Conservation (phyloP, 2,329 filamentous ascomycete genomes). For the Ophiostoma sp. region DNA sequence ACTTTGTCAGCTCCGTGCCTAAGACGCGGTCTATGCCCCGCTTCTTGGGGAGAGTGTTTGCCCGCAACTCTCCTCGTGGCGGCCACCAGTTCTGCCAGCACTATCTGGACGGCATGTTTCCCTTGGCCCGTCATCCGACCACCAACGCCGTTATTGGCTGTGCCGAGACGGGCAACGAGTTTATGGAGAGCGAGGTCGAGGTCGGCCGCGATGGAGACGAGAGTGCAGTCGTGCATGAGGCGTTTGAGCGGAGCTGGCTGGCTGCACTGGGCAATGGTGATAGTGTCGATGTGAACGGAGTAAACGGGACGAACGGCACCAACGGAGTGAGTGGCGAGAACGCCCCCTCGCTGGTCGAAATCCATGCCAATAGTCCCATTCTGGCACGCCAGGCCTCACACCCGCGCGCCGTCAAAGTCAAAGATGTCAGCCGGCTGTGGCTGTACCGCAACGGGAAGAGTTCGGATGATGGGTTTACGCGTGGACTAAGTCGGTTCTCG, state of each 20-base stretch:
- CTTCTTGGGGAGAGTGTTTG: constrained; percentile 64
- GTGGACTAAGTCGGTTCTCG: background rate
- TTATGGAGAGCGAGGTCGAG: constrained; percentile 61
- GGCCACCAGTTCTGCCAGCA: constrained; percentile 63
- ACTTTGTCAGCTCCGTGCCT: constrained; percentile 56
- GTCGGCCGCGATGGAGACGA: constrained; percentile 47
- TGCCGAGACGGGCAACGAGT: constrained; percentile 47
- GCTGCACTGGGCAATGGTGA: constrained; percentile 42
- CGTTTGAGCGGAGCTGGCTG: constrained; percentile 50
- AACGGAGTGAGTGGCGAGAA: background rate
- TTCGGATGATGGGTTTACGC: constrained; percentile 44
- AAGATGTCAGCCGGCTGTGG: constrained; percentile 63
- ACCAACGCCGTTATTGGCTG: constrained; percentile 45
- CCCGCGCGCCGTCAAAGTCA: constrained; percentile 50
- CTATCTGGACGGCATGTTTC: constrained; percentile 64
- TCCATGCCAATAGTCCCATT: constrained; percentile 34
- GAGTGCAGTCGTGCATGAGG: constrained; percentile 47
- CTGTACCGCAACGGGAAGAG: constrained; percentile 60
- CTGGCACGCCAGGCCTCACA: constrained; percentile 27
- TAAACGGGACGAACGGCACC: background rate
- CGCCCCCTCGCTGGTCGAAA: constrained; percentile 35
- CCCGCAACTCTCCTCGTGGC: constrained; percentile 49
- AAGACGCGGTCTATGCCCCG: constrained; percentile 52
- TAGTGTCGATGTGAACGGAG: constrained; percentile 34
- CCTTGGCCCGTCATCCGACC: constrained; percentile 46